phyloP scores from a whole-genome alignment of 2,329 filamentous ascomycete species.

The Colletotrichum trifolii region DNA sequence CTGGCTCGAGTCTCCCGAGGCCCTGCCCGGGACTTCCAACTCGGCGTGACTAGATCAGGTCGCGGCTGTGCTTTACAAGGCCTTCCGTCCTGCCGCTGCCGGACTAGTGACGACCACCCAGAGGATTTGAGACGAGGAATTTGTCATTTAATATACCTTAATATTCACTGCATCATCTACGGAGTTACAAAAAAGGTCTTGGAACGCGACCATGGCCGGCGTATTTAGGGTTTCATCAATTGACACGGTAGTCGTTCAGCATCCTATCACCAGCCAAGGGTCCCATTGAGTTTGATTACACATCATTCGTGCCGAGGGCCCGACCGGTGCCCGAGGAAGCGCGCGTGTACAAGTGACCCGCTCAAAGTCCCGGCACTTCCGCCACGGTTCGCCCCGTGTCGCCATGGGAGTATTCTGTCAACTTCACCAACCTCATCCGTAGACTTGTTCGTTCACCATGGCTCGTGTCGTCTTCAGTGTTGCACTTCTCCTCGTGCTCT shows the following conservation, averaged over 20 bases:
- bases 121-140: background rate
- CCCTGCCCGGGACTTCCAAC: slow-evolving; percentile 20
- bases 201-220: background rate
- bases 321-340: slow-evolving; percentile 6
- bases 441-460: background rate
- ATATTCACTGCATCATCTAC: slow-evolving; percentile 16
- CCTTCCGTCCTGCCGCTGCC: slow-evolving; percentile 9
- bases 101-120: background rate
- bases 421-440: background rate
- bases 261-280: no score
- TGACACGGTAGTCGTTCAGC: no score
- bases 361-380: no score
- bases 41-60: slow-evolving; percentile 14
- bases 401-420: background rate
- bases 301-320: no score
- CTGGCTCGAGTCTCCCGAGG: slow-evolving; percentile 38
- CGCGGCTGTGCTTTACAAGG: slow-evolving; percentile 14
- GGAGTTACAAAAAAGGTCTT: background rate
- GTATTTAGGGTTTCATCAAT: slow-evolving; percentile 10
- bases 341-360: background rate
- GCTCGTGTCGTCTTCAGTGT: slow-evolving; percentile 12
- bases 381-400: background rate
- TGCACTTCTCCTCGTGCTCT: slow-evolving; percentile 15
- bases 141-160: background rate
- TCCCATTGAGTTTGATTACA: no score